Conservation (phyloP, 148 eudicot species). For the Bassia scoparia region DNA sequence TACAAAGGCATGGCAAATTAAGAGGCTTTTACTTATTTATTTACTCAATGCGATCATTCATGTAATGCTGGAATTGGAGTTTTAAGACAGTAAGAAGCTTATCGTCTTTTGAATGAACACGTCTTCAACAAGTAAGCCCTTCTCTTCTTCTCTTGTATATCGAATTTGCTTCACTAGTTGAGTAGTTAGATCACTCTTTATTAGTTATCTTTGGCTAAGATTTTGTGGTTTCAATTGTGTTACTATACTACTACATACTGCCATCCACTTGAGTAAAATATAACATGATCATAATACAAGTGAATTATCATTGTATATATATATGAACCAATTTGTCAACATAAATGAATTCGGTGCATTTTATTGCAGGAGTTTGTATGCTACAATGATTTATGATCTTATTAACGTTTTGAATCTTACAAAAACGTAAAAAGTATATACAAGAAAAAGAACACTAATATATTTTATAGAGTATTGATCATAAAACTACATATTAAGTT, state of each 20-base stretch:
- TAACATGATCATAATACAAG: background rate
- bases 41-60: too few species aligned
- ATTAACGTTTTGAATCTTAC: background rate
- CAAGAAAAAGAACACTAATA: background rate
- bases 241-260: background rate
- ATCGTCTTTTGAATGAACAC: background rate
- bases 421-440: background rate
- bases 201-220: background rate
- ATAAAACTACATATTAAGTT: background rate
- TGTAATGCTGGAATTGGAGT: too few species aligned
- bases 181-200: too few species aligned
- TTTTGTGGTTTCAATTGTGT: background rate
- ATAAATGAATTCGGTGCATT: background rate
- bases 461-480: background rate
- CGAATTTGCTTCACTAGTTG: background rate
- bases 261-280: too few species aligned
- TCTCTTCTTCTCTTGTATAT: background rate
- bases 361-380: background rate
- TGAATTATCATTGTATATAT: background rate
- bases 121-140: background rate
- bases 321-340: background rate
- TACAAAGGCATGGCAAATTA: too few species aligned
- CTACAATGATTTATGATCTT: slow-evolving; percentile 2
- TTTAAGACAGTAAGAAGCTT: too few species aligned
- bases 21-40: too few species aligned